A percentile compares a stretch with the other conserved stretches of the same genome.
Evolutionary conservation across 2,329 filamentous ascomycete species (phyloP).

Genomic region (Epichloe coenophiala): DNA sequence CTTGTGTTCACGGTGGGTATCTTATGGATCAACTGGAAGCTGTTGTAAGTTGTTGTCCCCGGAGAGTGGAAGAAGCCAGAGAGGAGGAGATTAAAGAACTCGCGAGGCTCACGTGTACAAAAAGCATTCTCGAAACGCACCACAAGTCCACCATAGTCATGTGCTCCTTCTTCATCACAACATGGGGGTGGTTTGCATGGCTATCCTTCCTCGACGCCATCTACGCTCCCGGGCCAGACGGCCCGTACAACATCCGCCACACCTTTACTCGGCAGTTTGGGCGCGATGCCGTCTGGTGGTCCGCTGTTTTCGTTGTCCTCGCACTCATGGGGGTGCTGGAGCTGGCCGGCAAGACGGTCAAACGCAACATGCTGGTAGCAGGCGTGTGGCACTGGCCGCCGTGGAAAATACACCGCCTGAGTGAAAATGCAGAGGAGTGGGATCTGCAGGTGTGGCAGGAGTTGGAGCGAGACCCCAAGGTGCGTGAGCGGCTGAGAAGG

Average conservation of each 20-base stretch:
- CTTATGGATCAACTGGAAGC: slow-evolving; percentile 60
- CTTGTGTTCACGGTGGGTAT: slow-evolving; percentile 60
- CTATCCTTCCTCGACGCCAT: slow-evolving; percentile 54
- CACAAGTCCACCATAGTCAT: slow-evolving; percentile 56
- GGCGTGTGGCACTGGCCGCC: slow-evolving; percentile 35
- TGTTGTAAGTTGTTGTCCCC: slow-evolving; percentile 44
- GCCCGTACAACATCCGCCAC: slow-evolving; percentile 52
- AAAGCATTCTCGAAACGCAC: slow-evolving; percentile 59
- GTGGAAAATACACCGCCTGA: slow-evolving; percentile 22
- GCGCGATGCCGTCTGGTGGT: slow-evolving; percentile 60
- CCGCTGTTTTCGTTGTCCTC: slow-evolving; percentile 51
- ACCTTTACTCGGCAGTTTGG: slow-evolving; percentile 58
- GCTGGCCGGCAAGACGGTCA: slow-evolving; percentile 39
- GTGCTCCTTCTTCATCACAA: slow-evolving; percentile 42
- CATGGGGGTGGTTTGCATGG: slow-evolving; percentile 59
- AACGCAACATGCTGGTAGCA: slow-evolving; percentile 30
- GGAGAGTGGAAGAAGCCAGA: not conserved
- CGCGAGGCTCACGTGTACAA: too few relatives aligned
- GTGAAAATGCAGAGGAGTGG: slow-evolving; percentile 33
- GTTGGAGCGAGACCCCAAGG: slow-evolving; percentile 36
- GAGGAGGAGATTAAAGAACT: not conserved
- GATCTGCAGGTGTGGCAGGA: slow-evolving; percentile 45
- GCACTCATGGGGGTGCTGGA: slow-evolving; percentile 50
- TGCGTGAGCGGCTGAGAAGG: slow-evolving; percentile 27
- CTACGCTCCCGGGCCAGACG: slow-evolving; percentile 37